Conservation (phyloP, 1,284 basidiomycete genomes). For the Trichosporon coremiiforme region DNA sequence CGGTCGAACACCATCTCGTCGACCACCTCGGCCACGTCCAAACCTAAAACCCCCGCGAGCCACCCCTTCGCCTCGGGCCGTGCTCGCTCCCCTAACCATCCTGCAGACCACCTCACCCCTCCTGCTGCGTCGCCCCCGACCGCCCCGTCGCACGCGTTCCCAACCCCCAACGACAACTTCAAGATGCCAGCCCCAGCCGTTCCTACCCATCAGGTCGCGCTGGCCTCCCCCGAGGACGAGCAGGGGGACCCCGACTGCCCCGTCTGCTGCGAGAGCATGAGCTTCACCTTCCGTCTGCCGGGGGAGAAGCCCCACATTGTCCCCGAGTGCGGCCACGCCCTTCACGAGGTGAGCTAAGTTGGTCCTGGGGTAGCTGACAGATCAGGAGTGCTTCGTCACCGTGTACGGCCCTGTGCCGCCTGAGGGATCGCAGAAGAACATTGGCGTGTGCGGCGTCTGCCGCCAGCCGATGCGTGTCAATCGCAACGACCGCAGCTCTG, state of each 20-base stretch:
- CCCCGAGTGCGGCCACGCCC: slow-evolving; percentile 93
- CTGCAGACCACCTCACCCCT: slow-evolving; percentile 19
- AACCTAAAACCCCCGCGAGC: slow-evolving; percentile 25
- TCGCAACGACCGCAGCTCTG: slow-evolving; percentile 65
- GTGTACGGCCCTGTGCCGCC: slow-evolving; percentile 89
- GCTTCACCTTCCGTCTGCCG: slow-evolving; percentile 61
- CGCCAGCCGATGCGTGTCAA: slow-evolving; percentile 88
- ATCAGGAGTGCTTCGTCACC: slow-evolving; percentile 86
- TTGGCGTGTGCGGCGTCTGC: slow-evolving; percentile 96
- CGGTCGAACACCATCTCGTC: slow-evolving; percentile 37
- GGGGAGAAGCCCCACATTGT: slow-evolving; percentile 97
- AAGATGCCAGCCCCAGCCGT: slow-evolving; percentile 23
- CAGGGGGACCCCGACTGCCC: slow-evolving; percentile 52
- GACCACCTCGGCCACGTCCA: slow-evolving; percentile 29
- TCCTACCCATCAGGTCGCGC: slow-evolving; percentile 46
- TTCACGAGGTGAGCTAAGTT: slow-evolving; percentile 74
- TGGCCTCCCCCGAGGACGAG: slow-evolving; percentile 46
- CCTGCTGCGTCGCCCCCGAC: slow-evolving; percentile 5
- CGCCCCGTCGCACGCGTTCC: slow-evolving; percentile 34
- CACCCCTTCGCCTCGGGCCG: slow-evolving; percentile 45
- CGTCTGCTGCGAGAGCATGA: slow-evolving; percentile 55
- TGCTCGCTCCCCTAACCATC: slow-evolving; percentile 29
- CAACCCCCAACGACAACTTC: slow-evolving; percentile 38
- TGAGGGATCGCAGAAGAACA: slow-evolving; percentile 66
- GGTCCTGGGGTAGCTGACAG: slow-evolving; percentile 23